Conservation (phyloP, 495 filamentous ascomycete species). For the Trichoderma asperelloides region DNA sequence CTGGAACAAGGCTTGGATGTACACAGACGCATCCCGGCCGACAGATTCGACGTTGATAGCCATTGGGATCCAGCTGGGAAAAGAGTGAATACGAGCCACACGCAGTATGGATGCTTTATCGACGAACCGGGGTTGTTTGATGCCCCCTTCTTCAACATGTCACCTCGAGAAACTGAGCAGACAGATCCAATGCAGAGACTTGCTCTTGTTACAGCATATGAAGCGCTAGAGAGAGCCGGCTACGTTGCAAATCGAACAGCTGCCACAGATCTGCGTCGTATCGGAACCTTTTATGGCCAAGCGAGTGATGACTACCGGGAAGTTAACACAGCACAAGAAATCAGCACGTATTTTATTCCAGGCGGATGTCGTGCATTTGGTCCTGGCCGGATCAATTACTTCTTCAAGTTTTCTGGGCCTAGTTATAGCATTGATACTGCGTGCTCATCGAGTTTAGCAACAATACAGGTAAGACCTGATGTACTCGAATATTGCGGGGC, state of each 20-base stretch:
- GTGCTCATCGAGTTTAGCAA: constrained; percentile 39
- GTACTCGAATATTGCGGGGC: too few relatives aligned
- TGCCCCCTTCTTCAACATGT: neutral
- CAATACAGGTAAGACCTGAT: constrained; percentile 41
- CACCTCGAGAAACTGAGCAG: neutral
- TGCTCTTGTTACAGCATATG: neutral
- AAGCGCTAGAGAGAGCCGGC: neutral
- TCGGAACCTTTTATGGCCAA: neutral
- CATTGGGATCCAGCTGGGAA: neutral
- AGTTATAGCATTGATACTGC: constrained; percentile 36
- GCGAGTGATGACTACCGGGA: neutral
- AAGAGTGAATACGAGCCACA: neutral
- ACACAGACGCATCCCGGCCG: constrained; percentile 34
- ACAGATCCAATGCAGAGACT: neutral
- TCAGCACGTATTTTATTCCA: neutral
- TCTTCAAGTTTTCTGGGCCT: constrained; percentile 18
- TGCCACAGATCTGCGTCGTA: neutral
- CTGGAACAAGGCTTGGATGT: neutral
- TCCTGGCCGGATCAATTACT: neutral
- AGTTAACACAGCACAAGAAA: neutral
- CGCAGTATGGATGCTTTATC: neutral
- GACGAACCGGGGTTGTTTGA: neutral
- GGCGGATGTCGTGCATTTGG: neutral
- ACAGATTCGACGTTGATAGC: constrained; percentile 53
- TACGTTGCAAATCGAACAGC: neutral